A percentile compares a stretch with the other conserved stretches of the same genome.
These are phyloP conservation scores for Colletotrichum horii DNA, from an alignment of 2,329 filamentous ascomycete species.

Conservation along the genomic window DNA sequence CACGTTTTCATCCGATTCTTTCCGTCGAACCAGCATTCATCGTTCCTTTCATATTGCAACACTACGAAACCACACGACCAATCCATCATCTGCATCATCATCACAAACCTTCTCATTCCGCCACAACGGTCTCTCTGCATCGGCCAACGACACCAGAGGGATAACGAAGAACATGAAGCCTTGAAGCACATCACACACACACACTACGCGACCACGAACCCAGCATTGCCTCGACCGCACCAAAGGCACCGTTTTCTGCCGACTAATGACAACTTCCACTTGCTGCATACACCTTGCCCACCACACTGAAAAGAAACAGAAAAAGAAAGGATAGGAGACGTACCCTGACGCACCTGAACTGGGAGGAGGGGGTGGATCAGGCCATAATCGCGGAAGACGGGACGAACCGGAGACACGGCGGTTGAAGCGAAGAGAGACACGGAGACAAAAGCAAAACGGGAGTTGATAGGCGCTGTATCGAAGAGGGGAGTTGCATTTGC, in stretches of 20 bases:
- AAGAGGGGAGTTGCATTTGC: neutral
- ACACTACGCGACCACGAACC: constrained; percentile 7
- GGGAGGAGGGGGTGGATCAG: constrained; percentile 12
- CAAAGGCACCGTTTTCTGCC: neutral
- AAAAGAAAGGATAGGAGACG: neutral
- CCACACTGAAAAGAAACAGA: neutral
- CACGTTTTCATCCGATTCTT: constrained; percentile 9
- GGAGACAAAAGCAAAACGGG: neutral
- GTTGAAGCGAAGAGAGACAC: neutral
- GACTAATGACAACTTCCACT: neutral
- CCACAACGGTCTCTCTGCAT: neutral
- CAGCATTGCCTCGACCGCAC: neutral
- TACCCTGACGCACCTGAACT: constrained; percentile 14
- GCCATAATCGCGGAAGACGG: constrained; percentile 14
- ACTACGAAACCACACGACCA: constrained; percentile 19
- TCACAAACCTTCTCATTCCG: constrained; percentile 7
- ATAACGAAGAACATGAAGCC: constrained; percentile 18
- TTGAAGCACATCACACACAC: neutral
- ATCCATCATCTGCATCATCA: constrained; percentile 16
- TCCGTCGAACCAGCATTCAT: constrained; percentile 7
- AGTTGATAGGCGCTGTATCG: neutral
- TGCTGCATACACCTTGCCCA: neutral
- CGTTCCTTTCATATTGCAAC: constrained; percentile 13
- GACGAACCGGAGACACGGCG: neutral
- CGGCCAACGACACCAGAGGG: neutral